phyloP scores from a whole-genome alignment of 345 rosid genomes.

The Chamaenerion angustifolium region DNA sequence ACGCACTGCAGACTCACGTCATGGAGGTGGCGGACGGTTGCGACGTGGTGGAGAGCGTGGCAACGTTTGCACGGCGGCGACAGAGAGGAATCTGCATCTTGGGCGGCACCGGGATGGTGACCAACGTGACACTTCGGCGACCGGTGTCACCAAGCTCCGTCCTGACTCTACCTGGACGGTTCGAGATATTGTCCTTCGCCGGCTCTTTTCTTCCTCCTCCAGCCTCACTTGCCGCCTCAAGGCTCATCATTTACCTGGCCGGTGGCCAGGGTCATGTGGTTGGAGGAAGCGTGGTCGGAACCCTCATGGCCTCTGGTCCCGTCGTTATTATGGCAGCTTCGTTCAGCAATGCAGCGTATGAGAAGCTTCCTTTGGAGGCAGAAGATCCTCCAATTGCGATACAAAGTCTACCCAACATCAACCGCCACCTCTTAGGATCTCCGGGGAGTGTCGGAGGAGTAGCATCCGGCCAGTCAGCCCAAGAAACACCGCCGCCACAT shows the following conservation, averaged over 20 bases:
- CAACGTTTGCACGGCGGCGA: constrained; percentile 75
- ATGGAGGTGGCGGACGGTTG: constrained; percentile 91
- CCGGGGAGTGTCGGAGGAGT: constrained; percentile 24
- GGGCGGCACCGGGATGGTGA: constrained; percentile 88
- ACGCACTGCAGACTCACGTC: constrained; percentile 80
- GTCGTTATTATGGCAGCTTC: constrained; percentile 95
- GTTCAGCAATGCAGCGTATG: constrained; percentile 94
- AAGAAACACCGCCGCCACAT: constrained; percentile 31
- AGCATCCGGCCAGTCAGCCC: constrained; percentile 5
- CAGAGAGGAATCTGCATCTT: constrained; percentile 88
- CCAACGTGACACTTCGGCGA: constrained; percentile 77
- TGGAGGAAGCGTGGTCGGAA: constrained; percentile 99
- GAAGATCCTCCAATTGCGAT: constrained; percentile 50
- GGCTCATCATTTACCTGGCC: constrained; percentile 75
- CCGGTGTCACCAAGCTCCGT: constrained; percentile 81
- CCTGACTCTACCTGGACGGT: constrained; percentile 80
- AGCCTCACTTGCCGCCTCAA: constrained; percentile 87
- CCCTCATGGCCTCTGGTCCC: constrained; percentile 65
- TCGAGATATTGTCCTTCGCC: constrained; percentile 74
- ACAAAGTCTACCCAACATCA: constrained; percentile 18
- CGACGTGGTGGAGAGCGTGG: constrained; percentile 75
- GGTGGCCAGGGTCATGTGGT: constrained; percentile 97
- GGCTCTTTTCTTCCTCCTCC: constrained; percentile 94
- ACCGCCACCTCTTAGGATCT: constrained; percentile 24
- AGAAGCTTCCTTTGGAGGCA: constrained; percentile 84